Evolutionary conservation across 768 basidiomycete genomes (phyloP), one percentile per base, ranked within the genome.

Genomic region (Boletus pseudo-olivaceus): DNA sequence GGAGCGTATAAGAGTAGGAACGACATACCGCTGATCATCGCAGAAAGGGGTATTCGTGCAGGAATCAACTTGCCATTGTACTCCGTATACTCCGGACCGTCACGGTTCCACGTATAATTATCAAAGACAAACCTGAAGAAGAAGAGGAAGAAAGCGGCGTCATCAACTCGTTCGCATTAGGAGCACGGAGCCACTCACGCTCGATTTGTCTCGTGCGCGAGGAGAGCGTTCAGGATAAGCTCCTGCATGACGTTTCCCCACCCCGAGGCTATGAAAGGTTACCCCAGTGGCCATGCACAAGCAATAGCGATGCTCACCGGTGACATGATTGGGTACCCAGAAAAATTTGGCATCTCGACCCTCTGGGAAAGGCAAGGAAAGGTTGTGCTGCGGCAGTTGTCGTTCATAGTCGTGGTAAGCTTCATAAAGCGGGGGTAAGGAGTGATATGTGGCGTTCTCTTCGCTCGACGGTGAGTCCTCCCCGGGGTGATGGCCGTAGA

Each of bases 181-280:
- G 8, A 23, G 15, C 17, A 23, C 27, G 19, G n/a, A 12, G 8
- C 0, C 8, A 73, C 83, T 53, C 64, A 85, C 79, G 80, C 71
- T 58, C 83, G 67, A 30, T 75, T 74, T 0, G 80, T 64, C 2
- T 69, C 62, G 45, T 77, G 72, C 0, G 82, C 78, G 3, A 87
- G 66, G 41, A 80, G 70, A 0, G 81, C 73, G 45, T 79, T 77
- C 44, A 84, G 59, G 4, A 85, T 49, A 53, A 82, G 75, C 54
- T 84, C 83, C 55, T 86, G 81, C 73, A 85, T 71, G 9, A 67
- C 74, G 50, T 87, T 87, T 3, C 83, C 84, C 82, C 82, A 85
- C 4, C 84, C 85, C 40, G 76, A 73, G 9, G 62, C 81, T 81
- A 43, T 14, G 9, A 54, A 11, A 15, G n/a, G 33, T 53, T 6